Evolutionary conservation across 176 grass and related monocot species (phyloP).

Genomic region (Coix lacrymajobi): DNA sequence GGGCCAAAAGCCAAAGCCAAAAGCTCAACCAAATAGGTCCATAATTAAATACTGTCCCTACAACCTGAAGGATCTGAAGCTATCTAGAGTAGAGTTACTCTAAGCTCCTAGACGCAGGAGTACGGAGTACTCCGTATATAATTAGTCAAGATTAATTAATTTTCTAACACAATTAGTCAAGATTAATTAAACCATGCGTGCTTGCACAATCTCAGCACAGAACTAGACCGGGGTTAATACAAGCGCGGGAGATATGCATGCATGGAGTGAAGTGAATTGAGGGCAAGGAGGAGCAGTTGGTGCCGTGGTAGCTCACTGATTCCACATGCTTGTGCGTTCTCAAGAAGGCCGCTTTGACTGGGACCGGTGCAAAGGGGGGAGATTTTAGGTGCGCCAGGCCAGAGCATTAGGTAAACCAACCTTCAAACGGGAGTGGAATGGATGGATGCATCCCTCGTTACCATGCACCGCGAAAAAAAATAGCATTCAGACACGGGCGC

Average conservation of each 20-base stretch:
- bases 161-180: not conserved
- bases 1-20: no score
- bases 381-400: conserved; percentile 30
- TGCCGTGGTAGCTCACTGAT: conserved; percentile 32
- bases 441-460: not conserved
- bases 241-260: not conserved
- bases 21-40: no score
- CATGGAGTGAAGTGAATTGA: not conserved
- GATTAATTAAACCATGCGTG: not conserved
- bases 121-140: no score
- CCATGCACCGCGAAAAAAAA: not conserved
- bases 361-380: conserved; percentile 19
- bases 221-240: not conserved
- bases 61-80: not conserved
- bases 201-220: not conserved
- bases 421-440: not conserved
- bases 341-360: conserved; percentile 39
- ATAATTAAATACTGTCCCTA: not conserved
- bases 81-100: not conserved
- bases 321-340: conserved; percentile 12
- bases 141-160: not conserved
- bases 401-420: conserved; percentile 59
- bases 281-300: conserved; percentile 16
- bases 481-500: not conserved
- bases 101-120: not conserved